These are phyloP conservation scores for Diaporthe vexans DNA, from an alignment of 2,329 filamentous ascomycete species.

Conservation along the genomic window DNA sequence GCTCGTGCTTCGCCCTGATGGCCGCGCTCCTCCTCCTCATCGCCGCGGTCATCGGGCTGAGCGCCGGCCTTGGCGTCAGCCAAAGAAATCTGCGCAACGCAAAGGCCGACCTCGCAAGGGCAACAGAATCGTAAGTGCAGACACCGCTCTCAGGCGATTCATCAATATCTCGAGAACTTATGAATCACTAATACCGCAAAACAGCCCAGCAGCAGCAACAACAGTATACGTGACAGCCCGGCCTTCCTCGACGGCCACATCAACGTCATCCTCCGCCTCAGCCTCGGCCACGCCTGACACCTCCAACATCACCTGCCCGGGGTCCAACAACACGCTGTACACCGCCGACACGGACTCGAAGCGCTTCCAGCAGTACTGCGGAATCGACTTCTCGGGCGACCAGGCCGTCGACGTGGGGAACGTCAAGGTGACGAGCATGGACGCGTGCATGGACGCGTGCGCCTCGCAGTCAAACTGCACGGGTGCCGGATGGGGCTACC, in stretches of 20 bases:
- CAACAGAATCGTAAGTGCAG: conserved; percentile 18
- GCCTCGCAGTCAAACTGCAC: conserved; percentile 56
- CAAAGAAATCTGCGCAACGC: conserved; percentile 45
- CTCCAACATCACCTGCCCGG: conserved; percentile 43
- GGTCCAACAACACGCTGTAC: conserved; percentile 48
- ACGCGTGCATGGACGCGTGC: conserved; percentile 61
- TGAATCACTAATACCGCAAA: neutral
- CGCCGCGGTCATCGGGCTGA: conserved; percentile 47
- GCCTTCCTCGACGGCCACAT: conserved; percentile 35
- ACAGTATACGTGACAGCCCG: conserved; percentile 24
- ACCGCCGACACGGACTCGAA: conserved; percentile 43
- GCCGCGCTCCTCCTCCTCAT: conserved; percentile 44
- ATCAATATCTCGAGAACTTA: neutral
- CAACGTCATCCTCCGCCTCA: conserved; percentile 38
- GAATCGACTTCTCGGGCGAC: conserved; percentile 47
- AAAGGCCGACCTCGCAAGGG: conserved; percentile 43
- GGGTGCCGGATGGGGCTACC: conserved; percentile 61
- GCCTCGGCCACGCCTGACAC: conserved; percentile 38
- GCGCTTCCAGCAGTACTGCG: conserved; percentile 47
- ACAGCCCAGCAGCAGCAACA: conserved; percentile 30
- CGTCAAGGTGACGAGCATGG: conserved; percentile 55
- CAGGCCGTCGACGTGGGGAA: conserved; percentile 51
- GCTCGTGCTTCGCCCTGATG: conserved; percentile 43
- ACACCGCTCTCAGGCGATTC: neutral
- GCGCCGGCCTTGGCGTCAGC: conserved; percentile 49